These are phyloP conservation scores for Amaranthus tricolor DNA, from an alignment of 179 eudicot species.

Conservation along the genomic window DNA sequence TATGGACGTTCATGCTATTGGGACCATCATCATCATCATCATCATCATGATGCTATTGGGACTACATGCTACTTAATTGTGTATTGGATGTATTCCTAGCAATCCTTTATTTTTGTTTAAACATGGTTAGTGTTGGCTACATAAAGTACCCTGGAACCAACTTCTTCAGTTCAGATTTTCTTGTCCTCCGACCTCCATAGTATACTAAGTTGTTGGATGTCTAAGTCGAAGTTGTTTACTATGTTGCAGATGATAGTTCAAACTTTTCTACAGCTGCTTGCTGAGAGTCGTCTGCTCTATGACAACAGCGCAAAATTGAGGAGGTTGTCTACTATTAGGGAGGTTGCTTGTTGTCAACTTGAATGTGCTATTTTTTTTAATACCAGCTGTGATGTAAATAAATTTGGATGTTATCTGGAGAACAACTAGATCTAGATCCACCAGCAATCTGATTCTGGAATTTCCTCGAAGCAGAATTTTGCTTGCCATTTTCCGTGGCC, in stretches of 20 bases:
- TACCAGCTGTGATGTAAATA: conserved; percentile 24
- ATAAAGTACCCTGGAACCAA: too few relatives aligned
- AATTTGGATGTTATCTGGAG: conserved; percentile 12
- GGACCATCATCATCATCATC: too few relatives aligned
- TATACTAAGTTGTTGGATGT: neutral
- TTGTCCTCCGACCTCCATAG: neutral
- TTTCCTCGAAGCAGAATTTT: neutral
- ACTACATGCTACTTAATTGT: too few relatives aligned
- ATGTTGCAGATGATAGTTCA: conserved; percentile 13
- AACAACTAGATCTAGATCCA: neutral
- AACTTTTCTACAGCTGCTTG: conserved; percentile 8
- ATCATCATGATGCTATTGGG: too few relatives aligned
- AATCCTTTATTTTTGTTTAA: too few relatives aligned
- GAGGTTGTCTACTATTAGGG: neutral
- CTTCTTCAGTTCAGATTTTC: too few relatives aligned
- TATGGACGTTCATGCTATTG: too few relatives aligned
- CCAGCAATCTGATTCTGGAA: neutral
- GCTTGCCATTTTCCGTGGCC: neutral
- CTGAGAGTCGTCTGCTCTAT: neutral
- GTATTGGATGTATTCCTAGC: too few relatives aligned
- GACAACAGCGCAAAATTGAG: neutral
- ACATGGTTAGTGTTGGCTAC: too few relatives aligned
- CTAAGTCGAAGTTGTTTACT: neutral
- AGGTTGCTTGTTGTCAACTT: conserved; percentile 1
- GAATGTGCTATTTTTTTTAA: neutral